These are phyloP conservation scores for Knoxdaviesia proteae DNA, from an alignment of 2,329 filamentous ascomycete genomes.

Conservation along the genomic window DNA sequence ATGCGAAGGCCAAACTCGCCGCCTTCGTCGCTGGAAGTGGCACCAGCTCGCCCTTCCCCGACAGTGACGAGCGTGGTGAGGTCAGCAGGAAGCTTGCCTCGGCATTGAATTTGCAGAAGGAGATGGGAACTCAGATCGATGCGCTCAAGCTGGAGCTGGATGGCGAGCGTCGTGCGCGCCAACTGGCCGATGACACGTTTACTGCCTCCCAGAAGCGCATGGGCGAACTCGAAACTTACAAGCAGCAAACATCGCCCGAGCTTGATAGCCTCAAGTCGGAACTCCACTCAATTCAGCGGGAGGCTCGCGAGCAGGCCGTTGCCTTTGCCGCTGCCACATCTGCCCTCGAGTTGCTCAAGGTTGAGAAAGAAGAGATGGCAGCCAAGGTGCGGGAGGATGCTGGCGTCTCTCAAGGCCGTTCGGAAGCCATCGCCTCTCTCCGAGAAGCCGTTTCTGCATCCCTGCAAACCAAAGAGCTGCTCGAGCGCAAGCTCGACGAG, in stretches of 20 bases:
- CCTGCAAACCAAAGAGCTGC: constrained; percentile 49
- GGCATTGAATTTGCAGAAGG: constrained; percentile 57
- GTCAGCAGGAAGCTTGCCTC: constrained; percentile 67
- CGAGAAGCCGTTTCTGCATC: constrained; percentile 62
- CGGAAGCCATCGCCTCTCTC: constrained; percentile 51
- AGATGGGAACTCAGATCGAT: constrained; percentile 61
- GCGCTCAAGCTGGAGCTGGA: constrained; percentile 49
- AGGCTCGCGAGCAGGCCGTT: constrained; percentile 64
- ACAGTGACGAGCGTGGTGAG: constrained; percentile 44
- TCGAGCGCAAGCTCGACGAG: constrained; percentile 68
- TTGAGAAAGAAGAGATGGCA: constrained; percentile 69
- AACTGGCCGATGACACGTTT: constrained; percentile 73
- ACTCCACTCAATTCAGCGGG: constrained; percentile 58
- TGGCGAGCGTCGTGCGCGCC: constrained; percentile 59
- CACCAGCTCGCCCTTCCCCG: constrained; percentile 37
- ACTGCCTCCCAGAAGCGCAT: constrained; percentile 67
- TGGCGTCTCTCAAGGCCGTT: constrained; percentile 47
- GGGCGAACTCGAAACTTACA: constrained; percentile 62
- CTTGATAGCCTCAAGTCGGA: constrained; percentile 71
- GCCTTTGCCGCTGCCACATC: constrained; percentile 56
- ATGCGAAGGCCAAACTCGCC: constrained; percentile 81
- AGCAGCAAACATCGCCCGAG: constrained; percentile 67
- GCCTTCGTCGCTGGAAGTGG: constrained; percentile 50
- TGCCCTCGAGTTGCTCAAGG: constrained; percentile 49
- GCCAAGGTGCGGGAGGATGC: constrained; percentile 46